Percentiles rank a stretch among this genome's conserved stretches.
Conservation (phyloP, 306 rosid genomes). For the Lathyrus oleraceus region DNA sequence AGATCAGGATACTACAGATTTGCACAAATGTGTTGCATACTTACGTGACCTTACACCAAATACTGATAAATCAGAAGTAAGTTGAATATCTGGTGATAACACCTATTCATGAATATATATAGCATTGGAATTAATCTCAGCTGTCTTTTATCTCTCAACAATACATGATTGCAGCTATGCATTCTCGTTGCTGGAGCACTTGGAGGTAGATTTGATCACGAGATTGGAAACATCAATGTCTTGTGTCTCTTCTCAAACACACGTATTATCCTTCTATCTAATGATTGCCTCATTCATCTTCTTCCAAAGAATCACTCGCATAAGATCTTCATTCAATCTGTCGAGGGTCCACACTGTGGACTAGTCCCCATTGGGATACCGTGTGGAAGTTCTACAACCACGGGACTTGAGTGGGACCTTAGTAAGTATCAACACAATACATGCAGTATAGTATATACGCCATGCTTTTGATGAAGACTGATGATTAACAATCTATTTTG, state of each 20-base stretch:
- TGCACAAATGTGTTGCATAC: slow-evolving; percentile 78
- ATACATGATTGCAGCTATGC: slow-evolving; percentile 62
- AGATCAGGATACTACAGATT: slow-evolving; percentile 94
- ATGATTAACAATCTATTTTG: slow-evolving; percentile 22
- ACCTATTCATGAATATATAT: no score
- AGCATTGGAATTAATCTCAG: slow-evolving; percentile 9
- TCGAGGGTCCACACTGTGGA: slow-evolving; percentile 96
- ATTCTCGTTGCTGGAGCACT: slow-evolving; percentile 90
- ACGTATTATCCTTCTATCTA: slow-evolving; percentile 76
- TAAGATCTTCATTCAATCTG: slow-evolving; percentile 69
- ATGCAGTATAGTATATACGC: not conserved
- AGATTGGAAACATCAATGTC: slow-evolving; percentile 87
- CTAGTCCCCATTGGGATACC: slow-evolving; percentile 88
- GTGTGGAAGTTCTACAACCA: slow-evolving; percentile 82
- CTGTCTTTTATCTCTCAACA: not conserved
- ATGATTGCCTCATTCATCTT: slow-evolving; percentile 82
- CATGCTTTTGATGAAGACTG: slow-evolving; percentile 17
- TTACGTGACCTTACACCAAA: slow-evolving; percentile 50
- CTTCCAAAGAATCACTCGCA: slow-evolving; percentile 69
- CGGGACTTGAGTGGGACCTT: slow-evolving; percentile 91
- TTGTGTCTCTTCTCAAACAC: slow-evolving; percentile 63
- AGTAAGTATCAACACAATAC: slow-evolving; percentile 66
- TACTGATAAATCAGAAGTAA: slow-evolving; percentile 58
- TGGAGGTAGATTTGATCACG: slow-evolving; percentile 97
- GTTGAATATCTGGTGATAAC: slow-evolving; percentile 34